Evolutionary conservation across 2,329 filamentous ascomycete species (phyloP), one percentile per base, ranked within the genome.

Genomic region (Trichoderma aggressivum): DNA sequence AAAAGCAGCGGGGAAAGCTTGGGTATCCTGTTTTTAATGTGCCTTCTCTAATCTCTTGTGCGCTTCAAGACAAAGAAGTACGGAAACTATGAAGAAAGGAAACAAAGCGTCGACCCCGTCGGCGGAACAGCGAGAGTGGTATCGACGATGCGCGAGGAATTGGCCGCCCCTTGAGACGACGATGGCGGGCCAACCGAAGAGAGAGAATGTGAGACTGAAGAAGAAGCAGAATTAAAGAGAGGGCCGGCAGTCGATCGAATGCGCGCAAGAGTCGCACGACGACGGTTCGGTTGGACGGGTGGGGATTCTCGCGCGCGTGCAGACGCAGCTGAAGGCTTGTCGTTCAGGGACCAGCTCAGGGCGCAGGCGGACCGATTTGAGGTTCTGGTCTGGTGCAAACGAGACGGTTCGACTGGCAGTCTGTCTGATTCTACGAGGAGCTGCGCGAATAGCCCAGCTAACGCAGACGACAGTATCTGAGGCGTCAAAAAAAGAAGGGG

Each of bases 181-280:
- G 56, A 53, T 10, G 16, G 56, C 39, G 36, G 56, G 30, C 39
- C 56, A 61, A 16, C 36, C 66, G 75, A 70, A 56, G 64, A 69
- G 66, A 59, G 68, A 53, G 65, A 64, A 28, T 55, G 53, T 34
- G 32, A 67, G 53, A 43, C 60, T 30, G 62, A 75, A 71, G 68
- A 64, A 64, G 72, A 71, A 73, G 73, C 72, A 74, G 72, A 71
- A 18, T 18, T 47, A 58, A 39, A 32, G 58, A 70, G 62, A 55
- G 60, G 53, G 24, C 65, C 65, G 65, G 47, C 56, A 50, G 56
- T 61, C 65, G 39, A 69, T 61, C 24, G 16, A 36, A 30, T 32
- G 55, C 56, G 30, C 65, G 39, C 21, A 34, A 53, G 56, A 69
- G 43, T 53, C 56, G 65, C 65, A 50, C 55, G 50, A 59, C 21